Percentiles rank a stretch among this genome's conserved stretches.
These are phyloP conservation scores for Diplodia intermedia DNA, from an alignment of 2,329 filamentous ascomycete species.

Conservation along the genomic window DNA sequence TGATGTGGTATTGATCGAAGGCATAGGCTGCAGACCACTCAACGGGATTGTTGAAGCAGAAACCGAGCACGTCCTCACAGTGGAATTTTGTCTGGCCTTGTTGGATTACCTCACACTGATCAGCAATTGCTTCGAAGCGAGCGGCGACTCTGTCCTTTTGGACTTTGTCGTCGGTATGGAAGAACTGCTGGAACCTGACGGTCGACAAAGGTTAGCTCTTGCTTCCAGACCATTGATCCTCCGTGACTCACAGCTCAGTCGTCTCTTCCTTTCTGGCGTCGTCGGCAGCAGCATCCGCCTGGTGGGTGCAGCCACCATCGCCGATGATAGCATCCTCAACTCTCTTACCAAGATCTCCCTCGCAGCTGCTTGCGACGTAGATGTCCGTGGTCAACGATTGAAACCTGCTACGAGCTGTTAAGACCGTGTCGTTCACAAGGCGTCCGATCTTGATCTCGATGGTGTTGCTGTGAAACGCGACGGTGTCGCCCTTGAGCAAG, in stretches of 20 bases:
- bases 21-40: constrained; percentile 5
- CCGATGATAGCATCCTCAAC: constrained; percentile 59
- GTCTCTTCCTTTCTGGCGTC: constrained; percentile 56
- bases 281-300: constrained; percentile 61
- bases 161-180: constrained; percentile 55
- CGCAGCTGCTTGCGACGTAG: constrained; percentile 61
- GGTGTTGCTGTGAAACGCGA: constrained; percentile 66
- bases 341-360: constrained; percentile 53
- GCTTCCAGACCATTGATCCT: not conserved
- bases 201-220: not conserved
- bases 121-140: not conserved
- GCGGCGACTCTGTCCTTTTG: not conserved
- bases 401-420: constrained; percentile 51
- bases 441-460: constrained; percentile 65
- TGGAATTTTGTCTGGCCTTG: not conserved
- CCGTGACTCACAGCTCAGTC: not conserved
- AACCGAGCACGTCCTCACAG: constrained; percentile 6
- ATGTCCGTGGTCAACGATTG: constrained; percentile 56
- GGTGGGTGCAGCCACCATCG: constrained; percentile 54
- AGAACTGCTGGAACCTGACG: constrained; percentile 64
- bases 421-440: constrained; percentile 58
- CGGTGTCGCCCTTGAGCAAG: constrained; percentile 58
- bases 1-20: not conserved
- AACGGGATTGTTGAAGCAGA: not conserved
- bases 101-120: not conserved